Evolutionary conservation across 257 asterid genomes (phyloP).

Genomic region (Capsicum chinense): DNA sequence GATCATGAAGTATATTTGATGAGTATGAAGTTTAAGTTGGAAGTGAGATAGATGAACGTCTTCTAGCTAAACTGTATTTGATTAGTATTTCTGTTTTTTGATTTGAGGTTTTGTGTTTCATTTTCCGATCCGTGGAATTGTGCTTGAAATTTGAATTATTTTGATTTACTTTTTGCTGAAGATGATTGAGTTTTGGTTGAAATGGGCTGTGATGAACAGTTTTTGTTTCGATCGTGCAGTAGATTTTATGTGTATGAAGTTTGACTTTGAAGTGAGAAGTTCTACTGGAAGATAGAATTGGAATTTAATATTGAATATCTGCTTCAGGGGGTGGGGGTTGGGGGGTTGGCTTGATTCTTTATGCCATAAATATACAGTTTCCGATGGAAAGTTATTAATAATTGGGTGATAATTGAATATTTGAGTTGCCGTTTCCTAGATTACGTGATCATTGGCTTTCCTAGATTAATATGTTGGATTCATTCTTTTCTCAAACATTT

Average conservation of each 20-base stretch:
- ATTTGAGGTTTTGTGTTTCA: too few relatives aligned
- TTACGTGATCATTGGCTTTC: not conserved
- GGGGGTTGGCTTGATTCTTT: not conserved
- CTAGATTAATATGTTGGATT: not conserved
- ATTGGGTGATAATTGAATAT: not conserved
- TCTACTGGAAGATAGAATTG: not conserved
- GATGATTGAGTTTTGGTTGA: too few relatives aligned
- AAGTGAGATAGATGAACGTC: too few relatives aligned
- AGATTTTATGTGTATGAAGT: not conserved
- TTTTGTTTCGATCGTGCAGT: not conserved
- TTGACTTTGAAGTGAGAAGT: slow-evolving; percentile 13
- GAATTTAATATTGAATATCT: too few relatives aligned
- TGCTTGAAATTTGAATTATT: not conserved
- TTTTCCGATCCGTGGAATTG: not conserved
- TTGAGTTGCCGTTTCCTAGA: not conserved
- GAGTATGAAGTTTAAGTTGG: too few relatives aligned
- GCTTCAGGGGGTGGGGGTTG: too few relatives aligned
- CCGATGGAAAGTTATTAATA: not conserved
- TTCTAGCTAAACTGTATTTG: too few relatives aligned
- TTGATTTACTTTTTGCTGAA: not conserved
- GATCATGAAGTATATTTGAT: too few relatives aligned
- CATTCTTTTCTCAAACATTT: not conserved
- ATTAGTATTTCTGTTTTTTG: too few relatives aligned
- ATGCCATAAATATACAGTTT: not conserved
- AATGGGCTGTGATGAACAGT: not conserved